phyloP scores from a whole-genome alignment of 352 stramenopile species.

The Phytophthora capsici region DNA sequence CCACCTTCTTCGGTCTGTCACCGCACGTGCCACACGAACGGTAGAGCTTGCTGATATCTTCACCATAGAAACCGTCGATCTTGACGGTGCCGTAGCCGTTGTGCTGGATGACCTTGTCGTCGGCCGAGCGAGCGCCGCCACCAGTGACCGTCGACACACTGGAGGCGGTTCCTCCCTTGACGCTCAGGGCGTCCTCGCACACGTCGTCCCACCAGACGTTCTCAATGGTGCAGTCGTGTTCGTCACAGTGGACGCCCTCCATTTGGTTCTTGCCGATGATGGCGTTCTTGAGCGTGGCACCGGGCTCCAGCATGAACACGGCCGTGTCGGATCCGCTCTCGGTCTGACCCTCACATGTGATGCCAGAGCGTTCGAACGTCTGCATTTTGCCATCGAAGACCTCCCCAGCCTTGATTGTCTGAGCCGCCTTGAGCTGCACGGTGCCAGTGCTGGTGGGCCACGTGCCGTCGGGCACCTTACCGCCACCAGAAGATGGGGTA shows the following conservation, averaged over 20 bases:
- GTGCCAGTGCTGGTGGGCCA: slow-evolving; percentile 17
- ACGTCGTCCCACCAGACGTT: slow-evolving; percentile 21
- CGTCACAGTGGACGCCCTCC: slow-evolving; percentile 18
- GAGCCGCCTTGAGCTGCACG: slow-evolving; percentile 22
- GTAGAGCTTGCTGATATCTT: slow-evolving; percentile 28
- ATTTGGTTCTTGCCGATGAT: slow-evolving; percentile 28
- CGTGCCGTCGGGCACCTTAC: slow-evolving; percentile 16
- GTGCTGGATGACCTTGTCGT: slow-evolving; percentile 55
- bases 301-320: slow-evolving; percentile 41
- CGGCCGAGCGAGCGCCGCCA: slow-evolving; percentile 39
- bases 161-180: slow-evolving; percentile 40
- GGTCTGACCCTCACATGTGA: slow-evolving; percentile 40
- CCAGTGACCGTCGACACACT: slow-evolving; percentile 30
- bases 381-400: slow-evolving; percentile 40
- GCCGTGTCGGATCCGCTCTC: slow-evolving; percentile 22
- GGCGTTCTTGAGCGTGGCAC: slow-evolving; percentile 15
- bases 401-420: slow-evolving; percentile 40
- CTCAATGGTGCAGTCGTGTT: slow-evolving; percentile 13
- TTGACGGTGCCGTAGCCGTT: slow-evolving; percentile 24
- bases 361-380: slow-evolving; percentile 57
- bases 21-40: slow-evolving; percentile 27
- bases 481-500: slow-evolving; percentile 23
- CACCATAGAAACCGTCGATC: slow-evolving; percentile 23
- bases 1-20: slow-evolving; percentile 6
- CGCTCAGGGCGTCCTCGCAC: slow-evolving; percentile 22